These are phyloP conservation scores for Rhodamnia argentea DNA, from an alignment of 345 rosid species.

Conservation along the genomic window DNA sequence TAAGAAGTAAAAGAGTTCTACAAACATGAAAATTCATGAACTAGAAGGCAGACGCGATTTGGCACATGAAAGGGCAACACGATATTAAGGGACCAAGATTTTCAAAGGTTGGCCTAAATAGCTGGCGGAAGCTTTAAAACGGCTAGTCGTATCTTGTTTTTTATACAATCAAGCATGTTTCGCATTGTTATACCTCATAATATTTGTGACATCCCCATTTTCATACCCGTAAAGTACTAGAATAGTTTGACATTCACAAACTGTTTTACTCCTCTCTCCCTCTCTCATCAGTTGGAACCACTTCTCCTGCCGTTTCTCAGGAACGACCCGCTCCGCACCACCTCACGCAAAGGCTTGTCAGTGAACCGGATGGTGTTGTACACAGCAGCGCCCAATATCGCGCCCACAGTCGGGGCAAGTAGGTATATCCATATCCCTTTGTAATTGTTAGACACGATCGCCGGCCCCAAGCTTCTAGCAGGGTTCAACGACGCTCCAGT, in stretches of 20 bases:
- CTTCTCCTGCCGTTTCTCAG: slow-evolving; percentile 4
- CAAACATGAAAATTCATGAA: neutral
- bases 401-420: slow-evolving; percentile 53
- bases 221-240: neutral
- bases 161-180: neutral
- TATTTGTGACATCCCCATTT: neutral
- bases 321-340: slow-evolving; percentile 49
- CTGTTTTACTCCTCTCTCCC: neutral
- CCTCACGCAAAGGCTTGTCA: slow-evolving; percentile 66
- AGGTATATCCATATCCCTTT: slow-evolving; percentile 70
- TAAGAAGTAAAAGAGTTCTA: neutral
- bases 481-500: slow-evolving; percentile 79
- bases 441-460: slow-evolving; percentile 44
- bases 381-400: slow-evolving; percentile 62
- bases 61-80: neutral
- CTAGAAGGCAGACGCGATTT: neutral
- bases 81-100: neutral
- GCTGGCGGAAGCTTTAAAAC: neutral
- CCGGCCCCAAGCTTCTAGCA: slow-evolving; percentile 80
- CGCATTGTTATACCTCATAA: neutral
- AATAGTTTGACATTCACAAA: neutral
- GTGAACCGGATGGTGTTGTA: slow-evolving; percentile 68
- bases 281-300: neutral
- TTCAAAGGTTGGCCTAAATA: neutral
- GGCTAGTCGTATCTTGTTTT: neutral